Conservation (phyloP, 306 rosid genomes). For the Fagus sylvatica region DNA sequence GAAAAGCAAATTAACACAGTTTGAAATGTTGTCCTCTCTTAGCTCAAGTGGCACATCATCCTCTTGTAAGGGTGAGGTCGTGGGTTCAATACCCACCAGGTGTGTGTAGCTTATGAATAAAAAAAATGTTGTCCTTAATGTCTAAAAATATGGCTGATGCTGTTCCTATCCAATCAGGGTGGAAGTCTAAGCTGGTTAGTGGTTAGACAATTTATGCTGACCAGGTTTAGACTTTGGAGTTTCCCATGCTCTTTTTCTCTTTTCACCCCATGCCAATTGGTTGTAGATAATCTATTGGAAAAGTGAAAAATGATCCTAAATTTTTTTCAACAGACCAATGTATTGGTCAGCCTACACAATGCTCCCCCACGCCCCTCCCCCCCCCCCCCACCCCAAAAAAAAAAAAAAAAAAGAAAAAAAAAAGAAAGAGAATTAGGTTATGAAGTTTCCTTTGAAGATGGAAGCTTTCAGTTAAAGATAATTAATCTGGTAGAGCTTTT, state of each 20-base stretch:
- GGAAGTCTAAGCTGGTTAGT: neutral
- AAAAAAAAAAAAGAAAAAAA: neutral
- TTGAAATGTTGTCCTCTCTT: too few relatives aligned
- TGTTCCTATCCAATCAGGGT: neutral
- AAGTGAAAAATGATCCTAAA: neutral
- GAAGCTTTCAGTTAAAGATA: slow-evolving; percentile 17
- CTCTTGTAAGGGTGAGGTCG: too few relatives aligned
- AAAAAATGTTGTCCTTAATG: neutral
- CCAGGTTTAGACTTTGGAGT: too few relatives aligned
- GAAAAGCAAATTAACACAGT: neutral
- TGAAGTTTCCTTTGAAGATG: neutral
- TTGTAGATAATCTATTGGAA: neutral
- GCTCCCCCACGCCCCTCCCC: neutral
- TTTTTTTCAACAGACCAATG: neutral
- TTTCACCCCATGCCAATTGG: neutral
- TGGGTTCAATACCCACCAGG: too few relatives aligned
- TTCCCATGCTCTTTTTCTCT: neutral
- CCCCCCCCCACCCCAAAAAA: neutral
- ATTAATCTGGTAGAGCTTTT: slow-evolving; percentile 2
- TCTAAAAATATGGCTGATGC: neutral
- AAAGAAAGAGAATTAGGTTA: neutral
- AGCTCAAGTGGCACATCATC: too few relatives aligned
- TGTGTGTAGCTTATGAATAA: too few relatives aligned
- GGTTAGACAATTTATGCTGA: neutral
- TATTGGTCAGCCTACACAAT: neutral